phyloP scores from a whole-genome alignment of 768 basidiomycete genomes.

The Amanita fuliginea region DNA sequence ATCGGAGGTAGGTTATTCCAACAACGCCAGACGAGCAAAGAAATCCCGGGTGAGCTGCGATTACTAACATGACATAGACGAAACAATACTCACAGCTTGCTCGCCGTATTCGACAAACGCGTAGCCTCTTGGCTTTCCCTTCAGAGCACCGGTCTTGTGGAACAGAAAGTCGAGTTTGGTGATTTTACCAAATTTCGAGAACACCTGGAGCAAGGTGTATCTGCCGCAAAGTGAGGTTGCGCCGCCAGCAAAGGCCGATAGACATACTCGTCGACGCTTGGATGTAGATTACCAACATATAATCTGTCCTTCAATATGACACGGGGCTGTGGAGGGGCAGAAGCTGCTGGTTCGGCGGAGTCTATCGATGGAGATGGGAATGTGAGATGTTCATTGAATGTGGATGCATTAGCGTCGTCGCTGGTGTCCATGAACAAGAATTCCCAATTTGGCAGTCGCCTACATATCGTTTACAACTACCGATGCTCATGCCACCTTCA shows the following conservation, averaged over 20 bases:
- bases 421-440: background rate
- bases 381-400: slow-evolving; percentile 4
- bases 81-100: slow-evolving; percentile 56
- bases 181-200: slow-evolving; percentile 87
- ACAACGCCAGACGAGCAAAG: slow-evolving; percentile 11
- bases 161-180: slow-evolving; percentile 91
- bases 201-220: slow-evolving; percentile 81
- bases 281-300: slow-evolving; percentile 84
- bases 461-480: background rate
- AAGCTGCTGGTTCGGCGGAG: background rate
- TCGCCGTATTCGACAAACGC: slow-evolving; percentile 84
- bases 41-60: slow-evolving; percentile 40
- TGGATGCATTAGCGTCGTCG: background rate
- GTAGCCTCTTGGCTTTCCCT: slow-evolving; percentile 92
- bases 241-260: background rate
- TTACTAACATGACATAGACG: slow-evolving; percentile 10
- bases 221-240: slow-evolving; percentile 24
- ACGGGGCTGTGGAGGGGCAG: slow-evolving; percentile 14
- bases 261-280: slow-evolving; percentile 76
- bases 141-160: slow-evolving; percentile 82
- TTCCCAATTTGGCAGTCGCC: background rate
- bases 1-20: background rate
- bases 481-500: slow-evolving; percentile 21
- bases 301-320: slow-evolving; percentile 58
- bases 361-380: background rate